Base-by-base conservation (phyloP, 2,329 filamentous ascomycete genomes). In the Beauveria varroae region DNA sequence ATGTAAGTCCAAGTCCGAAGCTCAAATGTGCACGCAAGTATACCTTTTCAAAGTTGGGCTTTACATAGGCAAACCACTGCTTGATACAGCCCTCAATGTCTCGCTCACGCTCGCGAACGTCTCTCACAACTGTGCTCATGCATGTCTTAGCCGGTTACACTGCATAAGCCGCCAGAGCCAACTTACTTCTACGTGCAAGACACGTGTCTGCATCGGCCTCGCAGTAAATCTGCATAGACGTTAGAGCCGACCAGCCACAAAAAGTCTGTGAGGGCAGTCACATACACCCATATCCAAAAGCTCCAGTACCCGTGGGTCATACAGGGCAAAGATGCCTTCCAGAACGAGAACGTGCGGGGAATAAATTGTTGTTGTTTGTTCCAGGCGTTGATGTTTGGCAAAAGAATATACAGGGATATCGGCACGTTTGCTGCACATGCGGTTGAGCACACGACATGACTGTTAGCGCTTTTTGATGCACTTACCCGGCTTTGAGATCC, bases 321-420 rank as follows among this genome's bases (percentile, higher is more conserved):
- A 92, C 14, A 99, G 79, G 8, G 95, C 95, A 75, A 99, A 91
- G 34, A 99, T 99, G 22, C 95, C 95, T 78, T 99, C 95, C 16
- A 99, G 77, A 52, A 99, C 92, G 28, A 99, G 80, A 26, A 99
- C 95, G 74, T 96, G 95, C 1, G 95, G 95, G 5, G 95, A 98
- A 72, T 99, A 99, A 63, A 99, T 91, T 1, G 90, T 88, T 0
- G 89, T 96, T 0, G 92, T 96, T 66, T 89, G 81, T 12, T 87
- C 81, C 53, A 93, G 73, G 53, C 95, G 86, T 64, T 90, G 86
- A 75, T 99, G 95, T 71, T 96, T 89, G 67, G 91, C 85, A 73
- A 99, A 99, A 0, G 95, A 99, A 73, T 99, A 99, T 12, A 96
- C 81, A 0, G 95, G 95, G 60, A 99, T 91, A 67, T 98, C 91